phyloP scores from a whole-genome alignment of 257 asterid species.

The Gentiana dahurica region DNA sequence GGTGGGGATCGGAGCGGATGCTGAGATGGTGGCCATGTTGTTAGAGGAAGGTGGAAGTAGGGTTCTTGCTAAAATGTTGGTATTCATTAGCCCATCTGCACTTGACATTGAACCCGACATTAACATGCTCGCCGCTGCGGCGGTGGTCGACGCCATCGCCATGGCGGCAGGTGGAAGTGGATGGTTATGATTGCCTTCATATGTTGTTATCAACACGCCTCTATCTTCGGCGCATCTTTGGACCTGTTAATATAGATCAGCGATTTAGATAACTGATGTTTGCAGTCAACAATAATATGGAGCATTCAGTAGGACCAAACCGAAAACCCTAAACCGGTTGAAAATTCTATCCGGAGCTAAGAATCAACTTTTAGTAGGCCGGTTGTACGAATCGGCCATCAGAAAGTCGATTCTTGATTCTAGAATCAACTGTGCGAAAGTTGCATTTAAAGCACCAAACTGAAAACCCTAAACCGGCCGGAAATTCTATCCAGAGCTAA shows the following conservation, averaged over 20 bases:
- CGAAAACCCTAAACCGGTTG: no score
- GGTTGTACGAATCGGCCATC: no score
- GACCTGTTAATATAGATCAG: constrained; percentile 28
- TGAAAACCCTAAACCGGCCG: no score
- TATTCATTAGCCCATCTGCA: constrained; percentile 72
- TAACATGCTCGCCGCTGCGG: constrained; percentile 89
- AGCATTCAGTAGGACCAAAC: no score
- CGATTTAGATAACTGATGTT: no score
- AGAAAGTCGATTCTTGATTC: no score
- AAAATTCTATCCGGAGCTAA: no score
- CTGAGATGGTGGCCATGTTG: constrained; percentile 87
- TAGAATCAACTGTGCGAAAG: no score
- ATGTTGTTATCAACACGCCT: constrained; percentile 65
- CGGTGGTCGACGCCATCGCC: constrained; percentile 97
- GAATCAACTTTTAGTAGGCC: no score
- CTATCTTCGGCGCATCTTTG: constrained; percentile 91
- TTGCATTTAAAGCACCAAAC: no score
- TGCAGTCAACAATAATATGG: no score
- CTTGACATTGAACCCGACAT: constrained; percentile 90
- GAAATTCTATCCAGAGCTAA: no score
- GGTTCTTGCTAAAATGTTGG: constrained; percentile 58
- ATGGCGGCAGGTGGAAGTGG: constrained; percentile 94
- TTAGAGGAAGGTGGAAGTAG: constrained; percentile 57
- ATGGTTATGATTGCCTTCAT: constrained; percentile 89
- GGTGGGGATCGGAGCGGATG: constrained; percentile 93